Evolutionary conservation across 2,329 filamentous ascomycete species (phyloP).

Genomic region (Moelleriella libera): DNA sequence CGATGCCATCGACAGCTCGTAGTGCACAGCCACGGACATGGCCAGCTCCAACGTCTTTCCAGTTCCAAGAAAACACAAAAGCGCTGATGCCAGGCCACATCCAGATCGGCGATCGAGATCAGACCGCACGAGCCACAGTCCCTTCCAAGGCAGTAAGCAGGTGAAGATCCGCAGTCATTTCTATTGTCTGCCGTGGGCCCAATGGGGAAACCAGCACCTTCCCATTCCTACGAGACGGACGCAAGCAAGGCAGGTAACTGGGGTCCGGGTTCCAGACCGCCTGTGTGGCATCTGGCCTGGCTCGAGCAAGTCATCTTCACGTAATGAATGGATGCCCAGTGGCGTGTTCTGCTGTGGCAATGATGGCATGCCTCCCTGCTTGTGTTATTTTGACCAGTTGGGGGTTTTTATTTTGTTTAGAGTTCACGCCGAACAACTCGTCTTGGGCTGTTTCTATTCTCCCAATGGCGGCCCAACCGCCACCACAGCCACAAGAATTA

Average conservation of each 20-base stretch:
- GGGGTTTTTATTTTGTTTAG: not conserved
- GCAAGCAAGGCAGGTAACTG: too few relatives aligned
- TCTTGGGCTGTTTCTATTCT: not conserved
- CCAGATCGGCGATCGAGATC: slow-evolving; percentile 2
- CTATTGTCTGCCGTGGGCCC: not conserved
- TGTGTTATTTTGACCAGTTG: too few relatives aligned
- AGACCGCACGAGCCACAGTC: not conserved
- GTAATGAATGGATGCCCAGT: too few relatives aligned
- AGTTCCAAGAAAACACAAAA: not conserved
- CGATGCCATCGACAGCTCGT: not conserved
- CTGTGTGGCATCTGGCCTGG: too few relatives aligned
- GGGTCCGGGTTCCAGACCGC: too few relatives aligned
- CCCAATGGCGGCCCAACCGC: not conserved
- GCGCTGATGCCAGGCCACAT: not conserved
- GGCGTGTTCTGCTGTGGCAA: too few relatives aligned
- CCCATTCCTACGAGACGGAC: not conserved
- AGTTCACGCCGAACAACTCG: not conserved
- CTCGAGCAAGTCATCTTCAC: too few relatives aligned
- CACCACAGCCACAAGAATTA: not conserved
- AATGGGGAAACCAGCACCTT: not conserved
- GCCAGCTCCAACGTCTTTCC: not conserved
- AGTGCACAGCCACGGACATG: not conserved
- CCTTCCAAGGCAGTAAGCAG: not conserved
- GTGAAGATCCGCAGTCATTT: not conserved
- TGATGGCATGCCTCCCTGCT: too few relatives aligned